These are phyloP conservation scores for Microthyrium microscopicum DNA, from an alignment of 2,329 filamentous ascomycete species.

Conservation along the genomic window DNA sequence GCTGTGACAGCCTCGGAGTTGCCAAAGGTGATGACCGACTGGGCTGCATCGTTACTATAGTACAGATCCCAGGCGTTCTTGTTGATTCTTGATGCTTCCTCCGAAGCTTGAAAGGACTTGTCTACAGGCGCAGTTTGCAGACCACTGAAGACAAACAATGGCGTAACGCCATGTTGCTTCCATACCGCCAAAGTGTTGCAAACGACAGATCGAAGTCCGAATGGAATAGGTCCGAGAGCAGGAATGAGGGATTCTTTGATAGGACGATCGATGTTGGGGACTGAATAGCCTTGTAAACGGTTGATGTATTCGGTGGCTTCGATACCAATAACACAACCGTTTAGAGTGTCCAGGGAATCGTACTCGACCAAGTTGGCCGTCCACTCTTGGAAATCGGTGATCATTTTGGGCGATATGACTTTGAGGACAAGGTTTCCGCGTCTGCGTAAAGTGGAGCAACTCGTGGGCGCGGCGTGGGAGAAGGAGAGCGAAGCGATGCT, in stretches of 20 bases:
- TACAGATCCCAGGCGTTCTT: constrained; percentile 78
- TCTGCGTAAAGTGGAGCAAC: too few species aligned
- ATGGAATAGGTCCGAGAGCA: constrained; percentile 75
- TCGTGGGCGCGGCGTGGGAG: too few species aligned
- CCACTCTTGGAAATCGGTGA: constrained; percentile 39
- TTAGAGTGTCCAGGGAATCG: constrained; percentile 51
- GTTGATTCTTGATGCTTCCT: constrained; percentile 50
- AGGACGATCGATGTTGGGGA: constrained; percentile 25
- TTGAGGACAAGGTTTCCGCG: too few species aligned
- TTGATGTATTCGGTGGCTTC: constrained; percentile 83
- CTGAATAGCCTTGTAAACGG: constrained; percentile 46
- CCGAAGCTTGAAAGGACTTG: constrained; percentile 39
- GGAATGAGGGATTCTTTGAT: constrained; percentile 76
- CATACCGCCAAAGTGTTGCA: constrained; percentile 60
- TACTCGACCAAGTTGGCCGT: constrained; percentile 35
- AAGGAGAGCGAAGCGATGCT: too few species aligned
- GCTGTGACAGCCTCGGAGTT: constrained; percentile 32
- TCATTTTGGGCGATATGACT: too few species aligned
- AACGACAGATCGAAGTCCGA: constrained; percentile 59
- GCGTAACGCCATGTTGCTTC: constrained; percentile 52
- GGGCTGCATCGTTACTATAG: constrained; percentile 58
- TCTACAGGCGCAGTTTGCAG: constrained; percentile 58
- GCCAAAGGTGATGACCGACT: constrained; percentile 76
- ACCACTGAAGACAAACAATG: constrained; percentile 84
- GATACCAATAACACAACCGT: constrained; percentile 61